Evolutionary conservation across 768 basidiomycete species (phyloP).

Genomic region (Crepidotus variabilis): DNA sequence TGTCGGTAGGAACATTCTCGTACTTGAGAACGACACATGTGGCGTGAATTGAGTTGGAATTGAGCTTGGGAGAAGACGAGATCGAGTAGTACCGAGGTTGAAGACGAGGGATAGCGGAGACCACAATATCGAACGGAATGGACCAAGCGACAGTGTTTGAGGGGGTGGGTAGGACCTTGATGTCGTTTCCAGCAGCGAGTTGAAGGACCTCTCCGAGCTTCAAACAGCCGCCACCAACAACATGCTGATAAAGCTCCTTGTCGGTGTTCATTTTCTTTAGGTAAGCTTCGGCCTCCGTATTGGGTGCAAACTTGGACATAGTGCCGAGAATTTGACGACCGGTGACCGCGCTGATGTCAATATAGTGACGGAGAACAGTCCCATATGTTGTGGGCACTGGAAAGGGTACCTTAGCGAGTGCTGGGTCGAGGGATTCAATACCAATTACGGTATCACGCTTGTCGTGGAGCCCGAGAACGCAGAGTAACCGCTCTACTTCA

Average conservation of each 20-base stretch:
- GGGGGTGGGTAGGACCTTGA: slow-evolving; percentile 49
- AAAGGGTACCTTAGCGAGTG: slow-evolving; percentile 97
- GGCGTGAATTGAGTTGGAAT: slow-evolving; percentile 88
- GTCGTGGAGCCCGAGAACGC: slow-evolving; percentile 76
- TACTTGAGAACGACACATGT: slow-evolving; percentile 96
- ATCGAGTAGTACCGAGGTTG: slow-evolving; percentile 99
- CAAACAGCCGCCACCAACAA: slow-evolving; percentile 78
- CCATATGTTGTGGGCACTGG: slow-evolving; percentile 94
- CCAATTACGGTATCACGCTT: slow-evolving; percentile 83
- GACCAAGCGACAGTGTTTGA: slow-evolving; percentile 81
- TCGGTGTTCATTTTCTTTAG: slow-evolving; percentile 76
- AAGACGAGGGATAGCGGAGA: slow-evolving; percentile 89
- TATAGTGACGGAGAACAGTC: slow-evolving; percentile 92
- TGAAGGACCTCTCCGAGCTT: slow-evolving; percentile 94
- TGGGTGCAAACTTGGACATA: slow-evolving; percentile 86
- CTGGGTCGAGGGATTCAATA: slow-evolving; percentile 96
- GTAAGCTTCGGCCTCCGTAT: slow-evolving; percentile 67
- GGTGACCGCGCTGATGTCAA: slow-evolving; percentile 92
- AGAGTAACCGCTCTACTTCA: slow-evolving; percentile 88
- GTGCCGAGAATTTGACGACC: slow-evolving; percentile 91
- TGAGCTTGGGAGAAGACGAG: slow-evolving; percentile 91
- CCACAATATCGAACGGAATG: slow-evolving; percentile 95
- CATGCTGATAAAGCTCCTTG: slow-evolving; percentile 81
- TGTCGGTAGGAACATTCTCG: slow-evolving; percentile 55
- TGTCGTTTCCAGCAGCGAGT: slow-evolving; percentile 79